These are phyloP conservation scores for Colletotrichum tamarilloi DNA, from an alignment of 2,329 filamentous ascomycete species.

Conservation along the genomic window DNA sequence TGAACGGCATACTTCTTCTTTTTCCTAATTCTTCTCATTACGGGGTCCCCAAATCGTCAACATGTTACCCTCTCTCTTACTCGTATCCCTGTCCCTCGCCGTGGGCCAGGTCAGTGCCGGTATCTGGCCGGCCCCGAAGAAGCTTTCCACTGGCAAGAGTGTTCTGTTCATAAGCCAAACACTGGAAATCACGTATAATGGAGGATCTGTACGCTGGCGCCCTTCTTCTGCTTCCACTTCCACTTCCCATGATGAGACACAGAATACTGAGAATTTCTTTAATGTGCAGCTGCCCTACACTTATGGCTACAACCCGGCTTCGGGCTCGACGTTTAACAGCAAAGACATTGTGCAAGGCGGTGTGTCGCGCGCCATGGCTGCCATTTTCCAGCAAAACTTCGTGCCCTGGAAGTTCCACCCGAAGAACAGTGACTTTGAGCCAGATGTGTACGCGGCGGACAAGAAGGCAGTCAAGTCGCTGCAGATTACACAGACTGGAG, in stretches of 20 bases:
- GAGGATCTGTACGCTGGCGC: constrained; percentile 63
- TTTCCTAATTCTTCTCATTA: not conserved
- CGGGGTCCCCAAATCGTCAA: not conserved
- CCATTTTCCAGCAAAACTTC: constrained; percentile 75
- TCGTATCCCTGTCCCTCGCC: constrained; percentile 53
- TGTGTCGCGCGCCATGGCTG: constrained; percentile 68
- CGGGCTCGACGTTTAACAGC: constrained; percentile 56
- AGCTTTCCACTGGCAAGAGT: constrained; percentile 61
- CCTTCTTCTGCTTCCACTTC: constrained; percentile 42
- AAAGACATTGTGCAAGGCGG: constrained; percentile 66
- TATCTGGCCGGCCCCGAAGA: constrained; percentile 68
- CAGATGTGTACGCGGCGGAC: constrained; percentile 52
- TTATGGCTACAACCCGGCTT: constrained; percentile 54
- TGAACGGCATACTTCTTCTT: not conserved
- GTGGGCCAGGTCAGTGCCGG: constrained; percentile 56
- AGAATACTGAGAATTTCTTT: constrained; percentile 47
- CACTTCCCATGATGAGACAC: constrained; percentile 32
- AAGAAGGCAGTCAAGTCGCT: constrained; percentile 69
- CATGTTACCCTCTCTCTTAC: constrained; percentile 46
- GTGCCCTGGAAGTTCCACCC: constrained; percentile 83
- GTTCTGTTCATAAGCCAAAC: constrained; percentile 64
- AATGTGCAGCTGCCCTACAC: constrained; percentile 60
- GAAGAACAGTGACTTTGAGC: constrained; percentile 74
- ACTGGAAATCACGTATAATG: constrained; percentile 69
- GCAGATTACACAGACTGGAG: constrained; percentile 68